Conservation (phyloP, 495 filamentous ascomycete species). For the Aeminium ludgeri region DNA sequence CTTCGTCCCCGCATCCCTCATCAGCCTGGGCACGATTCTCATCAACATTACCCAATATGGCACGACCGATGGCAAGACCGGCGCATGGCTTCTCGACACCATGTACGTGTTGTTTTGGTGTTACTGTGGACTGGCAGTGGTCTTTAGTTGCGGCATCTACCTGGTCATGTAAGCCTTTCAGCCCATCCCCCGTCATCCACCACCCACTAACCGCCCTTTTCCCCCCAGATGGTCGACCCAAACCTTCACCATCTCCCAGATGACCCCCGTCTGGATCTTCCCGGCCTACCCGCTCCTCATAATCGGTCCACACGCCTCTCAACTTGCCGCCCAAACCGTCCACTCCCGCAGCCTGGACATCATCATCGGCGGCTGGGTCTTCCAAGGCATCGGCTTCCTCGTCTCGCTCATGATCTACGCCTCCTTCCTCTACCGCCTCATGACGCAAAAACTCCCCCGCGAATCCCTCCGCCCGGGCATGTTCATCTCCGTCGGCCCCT, state of each 20-base stretch:
- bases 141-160: slow-evolving; percentile 49
- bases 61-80: slow-evolving; percentile 33
- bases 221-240: slow-evolving; percentile 46
- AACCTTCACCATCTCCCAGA: slow-evolving; percentile 65
- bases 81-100: slow-evolving; percentile 47
- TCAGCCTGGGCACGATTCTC: slow-evolving; percentile 57
- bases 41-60: slow-evolving; percentile 72
- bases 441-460: slow-evolving; percentile 77
- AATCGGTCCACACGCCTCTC: slow-evolving; percentile 55
- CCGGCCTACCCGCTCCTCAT: slow-evolving; percentile 76
- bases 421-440: slow-evolving; percentile 72
- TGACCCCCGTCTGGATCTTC: slow-evolving; percentile 90
- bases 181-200: not conserved
- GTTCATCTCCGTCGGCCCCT: slow-evolving; percentile 70
- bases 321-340: slow-evolving; percentile 37
- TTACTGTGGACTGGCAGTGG: slow-evolving; percentile 45
- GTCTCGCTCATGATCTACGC: slow-evolving; percentile 66
- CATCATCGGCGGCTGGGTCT: slow-evolving; percentile 51
- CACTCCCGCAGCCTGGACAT: slow-evolving; percentile 36
- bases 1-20: slow-evolving; percentile 58
- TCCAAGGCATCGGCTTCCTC: slow-evolving; percentile 73
- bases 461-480: slow-evolving; percentile 64
- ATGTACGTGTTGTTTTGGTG: slow-evolving; percentile 60
- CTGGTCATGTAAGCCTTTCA: slow-evolving; percentile 4
- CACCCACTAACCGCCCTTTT: no score